Evolutionary conservation across 2,329 filamentous ascomycete genomes (phyloP).

Genomic region (Aspergillus ibericus): DNA sequence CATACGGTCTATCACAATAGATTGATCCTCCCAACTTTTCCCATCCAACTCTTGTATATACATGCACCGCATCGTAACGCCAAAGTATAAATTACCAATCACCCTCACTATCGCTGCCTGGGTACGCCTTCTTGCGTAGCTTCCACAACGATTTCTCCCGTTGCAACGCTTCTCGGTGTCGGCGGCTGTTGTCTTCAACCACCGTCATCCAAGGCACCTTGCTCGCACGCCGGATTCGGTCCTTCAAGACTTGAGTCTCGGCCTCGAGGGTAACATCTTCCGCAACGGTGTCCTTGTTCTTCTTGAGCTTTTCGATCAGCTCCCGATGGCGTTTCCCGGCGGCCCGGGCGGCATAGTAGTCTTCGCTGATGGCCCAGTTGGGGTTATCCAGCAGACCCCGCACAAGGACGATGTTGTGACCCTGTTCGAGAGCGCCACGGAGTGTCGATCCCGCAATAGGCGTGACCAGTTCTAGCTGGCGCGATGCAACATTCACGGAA

Average conservation of each 20-base stretch:
- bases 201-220: conserved; percentile 45
- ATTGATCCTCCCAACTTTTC: not conserved
- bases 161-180: conserved; percentile 28
- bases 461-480: conserved; percentile 50
- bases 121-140: conserved; percentile 40
- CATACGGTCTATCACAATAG: not conserved
- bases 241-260: conserved; percentile 22
- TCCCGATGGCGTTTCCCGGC: conserved; percentile 36
- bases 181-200: conserved; percentile 34
- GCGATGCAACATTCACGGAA: conserved; percentile 39
- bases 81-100: conserved; percentile 26
- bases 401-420: conserved; percentile 49
- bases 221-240: conserved; percentile 37
- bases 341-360: conserved; percentile 41
- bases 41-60: not conserved
- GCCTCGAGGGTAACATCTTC: not conserved
- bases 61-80: not conserved
- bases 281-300: conserved; percentile 10
- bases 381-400: conserved; percentile 48
- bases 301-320: conserved; percentile 23
- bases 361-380: conserved; percentile 47
- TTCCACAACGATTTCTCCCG: conserved; percentile 40
- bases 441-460: conserved; percentile 43
- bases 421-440: conserved; percentile 33
- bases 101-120: conserved; percentile 39